A percentile compares a stretch with the other conserved stretches of the same genome.
Conservation (phyloP, 768 basidiomycete genomes). For the Suillus paluster region DNA sequence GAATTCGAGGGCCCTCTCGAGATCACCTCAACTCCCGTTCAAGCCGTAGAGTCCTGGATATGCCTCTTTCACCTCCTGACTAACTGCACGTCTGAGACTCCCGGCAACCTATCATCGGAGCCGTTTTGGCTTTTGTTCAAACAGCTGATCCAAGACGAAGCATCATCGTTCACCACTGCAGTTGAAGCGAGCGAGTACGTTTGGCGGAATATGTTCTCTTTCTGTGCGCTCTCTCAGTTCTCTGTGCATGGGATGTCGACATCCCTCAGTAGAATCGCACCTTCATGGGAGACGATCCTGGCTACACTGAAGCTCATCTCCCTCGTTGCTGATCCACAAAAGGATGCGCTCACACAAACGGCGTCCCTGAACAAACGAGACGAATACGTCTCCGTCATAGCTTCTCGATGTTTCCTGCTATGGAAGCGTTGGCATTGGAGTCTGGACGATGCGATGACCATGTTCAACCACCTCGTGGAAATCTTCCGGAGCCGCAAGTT, state of each 20-base stretch:
- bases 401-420: conserved; percentile 75
- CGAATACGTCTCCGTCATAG: conserved; percentile 68
- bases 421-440: conserved; percentile 80
- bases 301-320: conserved; percentile 62
- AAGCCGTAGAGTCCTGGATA: conserved; percentile 74
- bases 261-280: conserved; percentile 44
- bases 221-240: conserved; percentile 83
- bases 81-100: conserved; percentile 24
- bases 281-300: conserved; percentile 70
- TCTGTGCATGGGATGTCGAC: conserved; percentile 55
- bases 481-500: conserved; percentile 82
- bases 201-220: conserved; percentile 72
- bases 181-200: conserved; percentile 62
- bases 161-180: conserved; percentile 33
- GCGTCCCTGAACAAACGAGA: conserved; percentile 60
- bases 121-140: conserved; percentile 53
- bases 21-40: conserved; percentile 42
- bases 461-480: conserved; percentile 68
- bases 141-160: conserved; percentile 33
- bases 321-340: conserved; percentile 50
- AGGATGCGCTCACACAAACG: conserved; percentile 43
- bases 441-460: conserved; percentile 54
- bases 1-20: conserved; percentile 31
- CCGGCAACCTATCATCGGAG: conserved; percentile 21
- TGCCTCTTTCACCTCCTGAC: conserved; percentile 63